These are phyloP conservation scores for Cyclotella baltica DNA, from an alignment of 108 stramenopile species.

Conservation along the genomic window DNA sequence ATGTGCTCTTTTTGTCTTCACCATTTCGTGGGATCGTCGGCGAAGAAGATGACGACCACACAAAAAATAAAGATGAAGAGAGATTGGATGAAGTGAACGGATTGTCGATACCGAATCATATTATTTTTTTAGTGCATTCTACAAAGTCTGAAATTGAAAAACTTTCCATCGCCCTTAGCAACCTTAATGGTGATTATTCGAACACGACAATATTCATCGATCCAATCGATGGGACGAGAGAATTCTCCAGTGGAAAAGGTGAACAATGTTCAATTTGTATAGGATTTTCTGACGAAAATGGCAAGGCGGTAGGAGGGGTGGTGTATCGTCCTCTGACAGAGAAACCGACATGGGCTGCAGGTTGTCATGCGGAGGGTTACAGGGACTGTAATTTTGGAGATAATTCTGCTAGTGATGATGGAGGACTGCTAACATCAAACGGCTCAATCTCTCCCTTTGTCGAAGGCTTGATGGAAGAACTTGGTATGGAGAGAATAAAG, in stretches of 20 bases:
- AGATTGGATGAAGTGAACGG: conserved; percentile 28
- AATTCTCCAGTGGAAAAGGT: conserved; percentile 64
- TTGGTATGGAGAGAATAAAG: conserved; percentile 36
- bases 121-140: conserved; percentile 32
- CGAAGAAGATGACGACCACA: background rate
- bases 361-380: conserved; percentile 52
- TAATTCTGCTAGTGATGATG: background rate
- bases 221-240: conserved; percentile 73
- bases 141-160: conserved; percentile 31
- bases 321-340: conserved; percentile 62
- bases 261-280: conserved; percentile 74
- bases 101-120: conserved; percentile 20
- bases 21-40: background rate
- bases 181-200: conserved; percentile 18
- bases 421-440: conserved; percentile 64
- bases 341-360: conserved; percentile 62
- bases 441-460: conserved; percentile 68
- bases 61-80: conserved; percentile 47
- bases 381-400: conserved; percentile 32
- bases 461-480: conserved; percentile 45
- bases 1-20: background rate
- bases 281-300: conserved; percentile 59
- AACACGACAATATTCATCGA: conserved; percentile 63
- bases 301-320: conserved; percentile 62
- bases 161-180: conserved; percentile 16